Percentiles rank a stretch among this genome's conserved stretches.
These are phyloP conservation scores for Irpex lacteus DNA, from an alignment of 1,284 basidiomycete species.

Conservation along the genomic window DNA sequence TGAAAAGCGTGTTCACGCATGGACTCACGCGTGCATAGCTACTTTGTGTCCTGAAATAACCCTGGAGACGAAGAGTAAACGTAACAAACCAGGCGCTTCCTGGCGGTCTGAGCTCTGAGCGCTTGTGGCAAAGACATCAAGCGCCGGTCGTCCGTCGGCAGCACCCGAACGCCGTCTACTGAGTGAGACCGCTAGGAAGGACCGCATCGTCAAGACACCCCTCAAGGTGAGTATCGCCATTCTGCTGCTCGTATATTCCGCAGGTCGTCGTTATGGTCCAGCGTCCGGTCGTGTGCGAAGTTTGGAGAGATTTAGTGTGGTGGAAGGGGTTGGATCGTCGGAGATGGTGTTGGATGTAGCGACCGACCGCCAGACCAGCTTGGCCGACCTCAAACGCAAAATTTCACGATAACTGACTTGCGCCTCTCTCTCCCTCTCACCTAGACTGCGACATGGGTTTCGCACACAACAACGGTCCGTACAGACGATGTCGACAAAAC, in stretches of 20 bases:
- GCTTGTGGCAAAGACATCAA: background rate
- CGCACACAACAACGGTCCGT: constrained; percentile 76
- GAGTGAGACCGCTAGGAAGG: background rate
- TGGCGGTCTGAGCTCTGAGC: too few relatives aligned
- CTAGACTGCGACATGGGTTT: constrained; percentile 63
- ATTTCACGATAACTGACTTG: constrained; percentile 14
- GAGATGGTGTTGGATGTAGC: constrained; percentile 28
- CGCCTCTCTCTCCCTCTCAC: constrained; percentile 6
- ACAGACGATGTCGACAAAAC: background rate
- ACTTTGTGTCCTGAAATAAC: too few relatives aligned
- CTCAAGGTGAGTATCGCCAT: constrained; percentile 35
- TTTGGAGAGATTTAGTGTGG: constrained; percentile 17
- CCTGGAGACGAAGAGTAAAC: background rate
- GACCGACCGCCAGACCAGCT: constrained; percentile 9
- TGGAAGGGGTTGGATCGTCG: constrained; percentile 32
- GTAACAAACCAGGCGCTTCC: too few relatives aligned
- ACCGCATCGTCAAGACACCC: constrained; percentile 27
- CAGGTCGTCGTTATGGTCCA: constrained; percentile 18
- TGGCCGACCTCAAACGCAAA: constrained; percentile 7
- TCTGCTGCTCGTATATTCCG: constrained; percentile 6
- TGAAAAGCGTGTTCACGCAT: too few relatives aligned
- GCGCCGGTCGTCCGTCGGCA: background rate
- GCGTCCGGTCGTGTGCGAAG: constrained; percentile 16
- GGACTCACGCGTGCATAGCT: too few relatives aligned
- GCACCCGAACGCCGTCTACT: background rate